Evolutionary conservation across 192 early-diverging fungal genomes (phyloP).

Genomic region (Backusella westeae): DNA sequence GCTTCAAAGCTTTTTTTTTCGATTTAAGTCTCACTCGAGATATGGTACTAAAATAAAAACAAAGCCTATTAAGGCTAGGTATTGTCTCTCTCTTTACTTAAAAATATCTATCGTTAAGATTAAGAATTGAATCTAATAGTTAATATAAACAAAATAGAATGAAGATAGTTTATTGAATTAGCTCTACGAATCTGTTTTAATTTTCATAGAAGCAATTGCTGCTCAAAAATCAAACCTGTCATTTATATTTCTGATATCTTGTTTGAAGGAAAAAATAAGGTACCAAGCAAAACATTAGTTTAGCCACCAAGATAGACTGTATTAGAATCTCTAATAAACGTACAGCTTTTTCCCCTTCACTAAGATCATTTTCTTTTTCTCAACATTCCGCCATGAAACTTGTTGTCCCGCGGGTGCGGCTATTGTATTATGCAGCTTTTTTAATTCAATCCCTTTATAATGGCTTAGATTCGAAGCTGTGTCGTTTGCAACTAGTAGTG

Average conservation of each 20-base stretch:
- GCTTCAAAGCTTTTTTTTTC: background rate
- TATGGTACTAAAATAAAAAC: background rate
- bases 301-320: background rate
- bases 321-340: conserved; percentile 1
- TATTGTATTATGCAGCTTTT: background rate
- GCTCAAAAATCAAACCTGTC: background rate
- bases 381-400: conserved; percentile 3
- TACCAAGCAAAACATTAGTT: background rate
- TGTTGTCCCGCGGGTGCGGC: background rate
- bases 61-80: background rate
- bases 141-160: too few relatives aligned
- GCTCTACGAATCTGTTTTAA: background rate
- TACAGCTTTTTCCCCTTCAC: background rate
- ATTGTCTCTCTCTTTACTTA: background rate
- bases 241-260: background rate
- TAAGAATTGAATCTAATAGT: background rate
- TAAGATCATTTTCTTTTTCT: background rate
- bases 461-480: background rate
- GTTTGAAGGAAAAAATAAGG: background rate
- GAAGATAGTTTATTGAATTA: too few relatives aligned
- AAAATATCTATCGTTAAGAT: background rate
- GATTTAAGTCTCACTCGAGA: background rate
- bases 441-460: background rate
- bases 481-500: background rate
- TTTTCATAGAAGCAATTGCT: background rate